A percentile compares a stretch with the other conserved stretches of the same genome.
Evolutionary conservation across 805 yeast species (phyloP).

Genomic region (Ogataea trehalophila): DNA sequence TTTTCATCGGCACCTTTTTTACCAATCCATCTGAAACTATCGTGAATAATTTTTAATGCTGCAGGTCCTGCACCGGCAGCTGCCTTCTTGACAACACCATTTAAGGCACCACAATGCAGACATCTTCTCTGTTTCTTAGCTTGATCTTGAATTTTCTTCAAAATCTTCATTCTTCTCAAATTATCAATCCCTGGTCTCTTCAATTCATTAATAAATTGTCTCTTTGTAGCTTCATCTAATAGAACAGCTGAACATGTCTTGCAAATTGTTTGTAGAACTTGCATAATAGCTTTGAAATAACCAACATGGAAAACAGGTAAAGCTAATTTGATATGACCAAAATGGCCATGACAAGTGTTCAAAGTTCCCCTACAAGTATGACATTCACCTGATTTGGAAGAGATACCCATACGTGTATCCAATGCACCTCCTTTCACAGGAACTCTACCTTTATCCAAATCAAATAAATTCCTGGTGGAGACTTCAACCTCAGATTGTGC

Average conservation of each 20-base stretch:
- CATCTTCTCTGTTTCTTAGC: conserved; percentile 95
- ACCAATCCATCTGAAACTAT: conserved; percentile 93
- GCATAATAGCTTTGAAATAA: conserved; percentile 86
- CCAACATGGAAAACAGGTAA: conserved; percentile 98
- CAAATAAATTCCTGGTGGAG: conserved; percentile 85
- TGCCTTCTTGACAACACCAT: conserved; percentile 97
- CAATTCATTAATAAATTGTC: conserved; percentile 69
- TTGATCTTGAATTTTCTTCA: conserved; percentile 82
- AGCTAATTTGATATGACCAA: conserved; percentile 90
- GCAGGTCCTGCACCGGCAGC: conserved; percentile 91
- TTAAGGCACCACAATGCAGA: conserved; percentile 76
- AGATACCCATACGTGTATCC: conserved; percentile 91
- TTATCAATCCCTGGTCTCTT: conserved; percentile 88
- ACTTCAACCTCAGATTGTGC: conserved; percentile 95
- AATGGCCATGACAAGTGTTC: conserved; percentile 97
- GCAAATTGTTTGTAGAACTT: conserved; percentile 85
- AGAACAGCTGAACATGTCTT: conserved; percentile 79
- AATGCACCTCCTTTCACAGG: conserved; percentile 84
- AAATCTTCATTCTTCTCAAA: conserved; percentile 81
- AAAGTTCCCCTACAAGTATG: conserved; percentile 86
- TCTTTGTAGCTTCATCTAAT: conserved; percentile 65
- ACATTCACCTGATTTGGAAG: conserved; percentile 82
- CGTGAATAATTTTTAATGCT: conserved; percentile 91
- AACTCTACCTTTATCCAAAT: conserved; percentile 81
- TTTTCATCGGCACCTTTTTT: conserved; percentile 85